A percentile compares a stretch with the other conserved stretches of the same genome.
Evolutionary conservation across 805 yeast species (phyloP).

Genomic region (Tetrapisispora namnaoensis): DNA sequence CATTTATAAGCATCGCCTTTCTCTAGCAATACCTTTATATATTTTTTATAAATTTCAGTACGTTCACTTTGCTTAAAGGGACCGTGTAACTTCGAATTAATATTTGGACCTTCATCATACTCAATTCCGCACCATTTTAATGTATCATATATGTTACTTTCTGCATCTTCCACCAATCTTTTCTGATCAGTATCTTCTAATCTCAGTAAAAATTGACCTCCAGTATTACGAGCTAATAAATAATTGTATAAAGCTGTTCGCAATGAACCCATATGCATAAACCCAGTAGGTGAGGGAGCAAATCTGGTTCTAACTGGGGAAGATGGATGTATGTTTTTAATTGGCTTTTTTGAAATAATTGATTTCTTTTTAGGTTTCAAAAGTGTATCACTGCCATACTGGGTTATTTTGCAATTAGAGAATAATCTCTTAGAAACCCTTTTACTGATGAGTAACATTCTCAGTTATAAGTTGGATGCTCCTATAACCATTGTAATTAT

Average conservation of each 20-base stretch:
- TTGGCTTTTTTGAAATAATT: constrained; percentile 10
- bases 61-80: constrained; percentile 87
- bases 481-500: too few relatives aligned
- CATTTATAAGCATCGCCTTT: constrained; percentile 78
- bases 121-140: constrained; percentile 66
- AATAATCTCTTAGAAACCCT: neutral
- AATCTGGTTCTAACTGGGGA: constrained; percentile 76
- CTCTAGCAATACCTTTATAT: constrained; percentile 47
- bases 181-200: constrained; percentile 90
- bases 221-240: constrained; percentile 65
- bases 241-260: constrained; percentile 91
- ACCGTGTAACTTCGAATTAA: constrained; percentile 78
- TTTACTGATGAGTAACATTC: neutral
- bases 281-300: constrained; percentile 98
- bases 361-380: constrained; percentile 1
- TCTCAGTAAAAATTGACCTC: constrained; percentile 72
- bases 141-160: constrained; percentile 63
- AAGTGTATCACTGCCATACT: neutral
- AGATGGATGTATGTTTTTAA: constrained; percentile 31
- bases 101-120: constrained; percentile 75
- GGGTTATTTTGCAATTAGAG: neutral
- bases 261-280: constrained; percentile 84
- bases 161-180: constrained; percentile 74
- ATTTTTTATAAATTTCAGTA: constrained; percentile 48
- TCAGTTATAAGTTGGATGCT: neutral